Base-by-base conservation (phyloP, 2,329 filamentous ascomycete genomes). In the Orbilia ellipsospora region DNA sequence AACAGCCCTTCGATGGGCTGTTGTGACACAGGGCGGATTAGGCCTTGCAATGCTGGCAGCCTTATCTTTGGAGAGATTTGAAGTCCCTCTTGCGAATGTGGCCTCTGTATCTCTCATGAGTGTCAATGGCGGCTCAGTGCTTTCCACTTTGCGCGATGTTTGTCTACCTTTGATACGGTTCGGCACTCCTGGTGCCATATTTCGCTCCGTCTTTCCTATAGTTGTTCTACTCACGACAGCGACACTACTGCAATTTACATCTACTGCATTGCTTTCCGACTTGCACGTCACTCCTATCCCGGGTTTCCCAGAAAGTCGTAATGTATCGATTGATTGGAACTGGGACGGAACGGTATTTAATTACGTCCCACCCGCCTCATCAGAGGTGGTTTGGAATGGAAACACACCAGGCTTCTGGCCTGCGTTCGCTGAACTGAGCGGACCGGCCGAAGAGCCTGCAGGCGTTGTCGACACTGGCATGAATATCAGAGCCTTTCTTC, bases 51-150 rank as follows among this genome's bases (percentile, higher is more conserved):
- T 67, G 63, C 18, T 67, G 2, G 54, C 63, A 23, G 54, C 63
- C 1, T 42, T 67, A n/a, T 42, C 63, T n/a, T 23, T 67, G n/a
- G 63, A 67, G 16, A 6, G 63, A 42, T 67, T 51, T 36, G 63
- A 67, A 16, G 63, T 67, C 26, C 63, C 63, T 12, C 45, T 67
- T 4, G 40, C 36, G 28, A 59, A 67, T 44, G 23, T 51, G 2
- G 63, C 52, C n/a, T n/a, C 20, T 18, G 63, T 59, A 8, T 67
- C 63, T 28, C 54, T 59, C 18, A 67, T 67, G 63, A 67, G 54
- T 15, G 51, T 67, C 12, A 67, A 51, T 31, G 63, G 63, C 23
- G 63, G 63, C 4, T 36, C 44, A 42, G 23, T 67, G 23, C 16
- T 40, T 16, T 23, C 63, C 15, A 67, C 52, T 16, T 51, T 67